Conservation (phyloP, 768 basidiomycete species). For the Podaxis sp. region DNA sequence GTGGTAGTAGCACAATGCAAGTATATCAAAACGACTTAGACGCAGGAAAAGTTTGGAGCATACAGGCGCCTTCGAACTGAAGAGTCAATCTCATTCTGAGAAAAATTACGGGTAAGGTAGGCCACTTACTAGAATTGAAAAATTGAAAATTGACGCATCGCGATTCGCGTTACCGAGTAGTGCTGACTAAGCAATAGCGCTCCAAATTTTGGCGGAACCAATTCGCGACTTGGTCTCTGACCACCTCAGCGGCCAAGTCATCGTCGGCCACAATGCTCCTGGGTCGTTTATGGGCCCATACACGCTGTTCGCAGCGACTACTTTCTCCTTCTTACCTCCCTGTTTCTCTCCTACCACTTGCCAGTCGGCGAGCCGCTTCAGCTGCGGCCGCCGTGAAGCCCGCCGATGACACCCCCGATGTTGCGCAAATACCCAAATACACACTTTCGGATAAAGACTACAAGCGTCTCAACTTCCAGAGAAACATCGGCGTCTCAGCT, state of each 20-base stretch:
- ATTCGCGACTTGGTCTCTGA: not conserved
- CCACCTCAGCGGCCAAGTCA: conserved; percentile 6
- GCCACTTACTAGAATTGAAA: no score
- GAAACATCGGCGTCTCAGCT: conserved; percentile 96
- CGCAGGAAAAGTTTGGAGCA: no score
- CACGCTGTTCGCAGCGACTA: conserved; percentile 2
- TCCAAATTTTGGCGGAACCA: conserved; percentile 6
- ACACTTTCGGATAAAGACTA: conserved; percentile 65
- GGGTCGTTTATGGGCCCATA: conserved; percentile 6
- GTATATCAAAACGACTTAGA: no score
- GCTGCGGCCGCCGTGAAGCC: conserved; percentile 43
- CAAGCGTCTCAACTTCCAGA: conserved; percentile 66
- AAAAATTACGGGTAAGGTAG: no score
- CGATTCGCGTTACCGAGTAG: not conserved
- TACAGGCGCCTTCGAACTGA: no score
- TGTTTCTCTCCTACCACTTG: not conserved
- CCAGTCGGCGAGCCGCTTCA: conserved; percentile 39
- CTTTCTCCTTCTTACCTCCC: conserved; percentile 9
- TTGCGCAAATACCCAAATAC: conserved; percentile 30
- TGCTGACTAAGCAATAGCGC: conserved; percentile 15
- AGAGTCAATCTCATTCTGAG: no score
- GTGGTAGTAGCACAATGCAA: no score
- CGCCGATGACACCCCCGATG: conserved; percentile 19
- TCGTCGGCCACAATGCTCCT: conserved; percentile 10
- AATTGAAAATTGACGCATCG: no score